Evolutionary conservation across 2,329 filamentous ascomycete genomes (phyloP).

Genomic region (Paramyrothecium sp.): DNA sequence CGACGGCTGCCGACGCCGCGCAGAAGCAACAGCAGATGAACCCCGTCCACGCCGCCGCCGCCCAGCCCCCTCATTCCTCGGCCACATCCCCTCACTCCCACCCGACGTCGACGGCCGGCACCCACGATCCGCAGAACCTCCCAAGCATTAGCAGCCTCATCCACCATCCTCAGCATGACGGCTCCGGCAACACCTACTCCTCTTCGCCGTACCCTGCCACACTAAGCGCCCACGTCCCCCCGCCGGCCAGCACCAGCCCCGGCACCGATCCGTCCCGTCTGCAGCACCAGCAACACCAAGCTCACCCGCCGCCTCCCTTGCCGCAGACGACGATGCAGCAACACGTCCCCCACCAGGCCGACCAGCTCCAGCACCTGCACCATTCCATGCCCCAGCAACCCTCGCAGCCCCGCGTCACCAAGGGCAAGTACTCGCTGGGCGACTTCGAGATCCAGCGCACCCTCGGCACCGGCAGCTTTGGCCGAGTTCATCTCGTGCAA

Average conservation of each 20-base stretch:
- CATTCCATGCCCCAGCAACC: constrained; percentile 24
- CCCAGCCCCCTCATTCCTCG: constrained; percentile 13
- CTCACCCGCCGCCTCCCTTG: constrained; percentile 21
- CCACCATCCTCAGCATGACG: constrained; percentile 51
- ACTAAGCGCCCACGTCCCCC: constrained; percentile 18
- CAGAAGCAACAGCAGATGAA: constrained; percentile 24
- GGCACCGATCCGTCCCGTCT: constrained; percentile 30
- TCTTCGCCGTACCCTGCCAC: constrained; percentile 23
- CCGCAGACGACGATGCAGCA: constrained; percentile 24
- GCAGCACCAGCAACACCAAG: constrained; percentile 29
- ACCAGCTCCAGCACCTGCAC: constrained; percentile 27
- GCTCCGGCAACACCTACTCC: constrained; percentile 27
- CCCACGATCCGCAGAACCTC: constrained; percentile 63
- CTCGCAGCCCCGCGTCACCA: constrained; percentile 66
- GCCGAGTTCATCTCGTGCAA: constrained; percentile 92
- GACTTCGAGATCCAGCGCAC: constrained; percentile 92
- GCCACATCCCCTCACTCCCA: constrained; percentile 29
- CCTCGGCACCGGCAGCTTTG: constrained; percentile 94
- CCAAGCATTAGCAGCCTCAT: constrained; percentile 84
- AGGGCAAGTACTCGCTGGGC: constrained; percentile 91
- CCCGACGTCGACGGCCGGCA: constrained; percentile 23
- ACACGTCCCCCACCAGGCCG: constrained; percentile 20
- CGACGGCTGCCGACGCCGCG: constrained; percentile 17
- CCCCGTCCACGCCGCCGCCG: constrained; percentile 20
- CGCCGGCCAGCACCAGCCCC: constrained; percentile 31